Conservation (phyloP, 169 alveolate genomes). For the Theileria sp. region DNA sequence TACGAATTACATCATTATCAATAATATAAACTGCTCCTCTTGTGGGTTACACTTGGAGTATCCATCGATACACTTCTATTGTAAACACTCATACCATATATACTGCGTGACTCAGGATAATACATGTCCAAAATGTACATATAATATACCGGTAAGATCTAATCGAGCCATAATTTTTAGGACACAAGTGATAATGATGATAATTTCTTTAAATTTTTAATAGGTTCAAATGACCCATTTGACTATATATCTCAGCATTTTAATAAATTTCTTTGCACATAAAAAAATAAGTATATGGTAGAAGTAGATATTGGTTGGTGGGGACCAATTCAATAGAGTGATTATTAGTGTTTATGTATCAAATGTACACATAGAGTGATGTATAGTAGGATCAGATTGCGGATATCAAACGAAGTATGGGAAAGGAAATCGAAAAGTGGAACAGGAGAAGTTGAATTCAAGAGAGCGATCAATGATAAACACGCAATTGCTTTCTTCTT, state of each 20-base stretch:
- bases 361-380: neutral
- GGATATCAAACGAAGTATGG: neutral
- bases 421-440: neutral
- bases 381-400: neutral
- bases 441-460: neutral
- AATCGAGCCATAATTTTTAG: neutral
- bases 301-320: neutral
- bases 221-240: constrained; percentile 64
- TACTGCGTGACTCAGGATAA: constrained; percentile 60
- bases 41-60: constrained; percentile 63
- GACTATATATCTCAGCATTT: constrained; percentile 63
- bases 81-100: constrained; percentile 64
- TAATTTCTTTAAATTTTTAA: constrained; percentile 57
- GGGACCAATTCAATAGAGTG: neutral
- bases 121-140: constrained; percentile 58
- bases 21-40: constrained; percentile 60
- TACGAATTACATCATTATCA: constrained; percentile 51
- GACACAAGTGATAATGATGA: constrained; percentile 38
- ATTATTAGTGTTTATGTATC: neutral
- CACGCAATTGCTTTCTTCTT: constrained; percentile 17
- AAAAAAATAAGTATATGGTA: neutral
- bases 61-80: constrained; percentile 66
- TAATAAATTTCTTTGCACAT: constrained; percentile 22
- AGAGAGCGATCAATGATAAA: neutral
- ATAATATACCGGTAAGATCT: constrained; percentile 15